Evolutionary conservation across 2,329 filamentous ascomycete genomes (phyloP), one percentile per base, ranked within the genome.

Genomic region (Chaetomiaceae sp.): DNA sequence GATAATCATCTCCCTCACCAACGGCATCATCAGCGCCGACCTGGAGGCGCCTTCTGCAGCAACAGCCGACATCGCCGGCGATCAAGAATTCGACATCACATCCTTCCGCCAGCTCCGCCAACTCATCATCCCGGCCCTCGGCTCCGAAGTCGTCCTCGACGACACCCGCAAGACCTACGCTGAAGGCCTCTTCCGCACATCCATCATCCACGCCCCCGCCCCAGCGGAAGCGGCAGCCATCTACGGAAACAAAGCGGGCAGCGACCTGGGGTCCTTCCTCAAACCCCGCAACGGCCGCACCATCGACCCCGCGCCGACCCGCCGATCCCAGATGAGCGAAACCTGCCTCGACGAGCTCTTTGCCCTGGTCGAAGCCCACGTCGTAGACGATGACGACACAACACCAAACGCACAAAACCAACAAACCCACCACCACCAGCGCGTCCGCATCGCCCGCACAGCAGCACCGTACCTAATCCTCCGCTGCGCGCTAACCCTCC

Each of bases 391-490:
- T 64, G 2, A 60, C 57, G 1, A 64, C n/a, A n/a, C n/a, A n/a
- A n/a, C n/a, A n/a, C n/a, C n/a, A n/a, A n/a, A n/a, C n/a, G n/a
- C n/a, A n/a, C n/a, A n/a, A n/a, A n/a, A n/a, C n/a, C n/a, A n/a
- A n/a, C n/a, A n/a, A n/a, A n/a, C n/a, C n/a, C n/a, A n/a, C n/a
- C 66, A 67, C 16, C 61, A 66, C 2, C 66, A 74, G 10, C 73
- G 75, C 52, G 67, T 79, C 35, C 75, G 81, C 12, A 81, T 97
- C 14, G 87, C 92, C 0, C 79, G 83, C 63, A 86, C 86, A 3
- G 81, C 85, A 0, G 85, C 88, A 0, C 89, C 89, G 0, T 92
- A 89, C 61, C 76, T 97, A 3, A 85, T 97, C 39, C 73, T 96
- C 2, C 83, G 93, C 3, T 83, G 87, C 12, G 89, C 87, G 0